Evolutionary conservation across 805 yeast genomes (phyloP).

Genomic region (Starmerella sp.): DNA sequence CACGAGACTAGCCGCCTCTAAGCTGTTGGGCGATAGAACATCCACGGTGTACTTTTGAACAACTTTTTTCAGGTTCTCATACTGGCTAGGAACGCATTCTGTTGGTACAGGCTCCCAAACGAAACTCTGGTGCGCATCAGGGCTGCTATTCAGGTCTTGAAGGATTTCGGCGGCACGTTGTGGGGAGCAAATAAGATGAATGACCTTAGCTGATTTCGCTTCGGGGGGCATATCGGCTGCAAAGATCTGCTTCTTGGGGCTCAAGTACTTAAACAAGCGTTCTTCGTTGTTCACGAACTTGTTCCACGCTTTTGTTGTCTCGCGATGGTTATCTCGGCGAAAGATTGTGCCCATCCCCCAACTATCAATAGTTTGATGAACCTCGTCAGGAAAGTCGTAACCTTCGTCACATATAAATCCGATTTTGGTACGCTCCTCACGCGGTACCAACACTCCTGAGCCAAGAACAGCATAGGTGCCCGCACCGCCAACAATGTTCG

Average conservation of each 20-base stretch:
- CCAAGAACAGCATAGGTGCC: conserved; percentile 76
- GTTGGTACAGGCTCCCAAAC: conserved; percentile 87
- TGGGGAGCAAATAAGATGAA: conserved; percentile 70
- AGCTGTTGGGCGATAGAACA: conserved; percentile 71
- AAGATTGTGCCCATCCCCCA: conserved; percentile 57
- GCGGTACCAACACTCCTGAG: conserved; percentile 43
- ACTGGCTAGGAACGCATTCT: conserved; percentile 43
- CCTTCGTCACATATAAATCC: conserved; percentile 75
- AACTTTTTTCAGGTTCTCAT: conserved; percentile 28
- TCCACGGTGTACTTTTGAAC: conserved; percentile 32
- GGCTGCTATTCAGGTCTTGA: conserved; percentile 25
- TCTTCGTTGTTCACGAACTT: conserved; percentile 53
- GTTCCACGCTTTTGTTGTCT: conserved; percentile 77
- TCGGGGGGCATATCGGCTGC: conserved; percentile 42
- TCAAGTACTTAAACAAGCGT: conserved; percentile 47
- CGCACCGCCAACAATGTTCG: conserved; percentile 74
- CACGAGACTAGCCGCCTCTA: conserved; percentile 63
- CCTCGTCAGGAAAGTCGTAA: conserved; percentile 50
- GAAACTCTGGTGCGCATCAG: conserved; percentile 31
- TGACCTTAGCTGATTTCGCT: conserved; percentile 33
- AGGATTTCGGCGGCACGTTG: conserved; percentile 44
- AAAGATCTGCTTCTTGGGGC: conserved; percentile 51
- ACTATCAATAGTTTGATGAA: conserved; percentile 36
- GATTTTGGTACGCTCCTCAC: conserved; percentile 30
- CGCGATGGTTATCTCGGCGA: conserved; percentile 41